phyloP scores from a whole-genome alignment of 495 filamentous ascomycete genomes.

The Neurospora discreta region DNA sequence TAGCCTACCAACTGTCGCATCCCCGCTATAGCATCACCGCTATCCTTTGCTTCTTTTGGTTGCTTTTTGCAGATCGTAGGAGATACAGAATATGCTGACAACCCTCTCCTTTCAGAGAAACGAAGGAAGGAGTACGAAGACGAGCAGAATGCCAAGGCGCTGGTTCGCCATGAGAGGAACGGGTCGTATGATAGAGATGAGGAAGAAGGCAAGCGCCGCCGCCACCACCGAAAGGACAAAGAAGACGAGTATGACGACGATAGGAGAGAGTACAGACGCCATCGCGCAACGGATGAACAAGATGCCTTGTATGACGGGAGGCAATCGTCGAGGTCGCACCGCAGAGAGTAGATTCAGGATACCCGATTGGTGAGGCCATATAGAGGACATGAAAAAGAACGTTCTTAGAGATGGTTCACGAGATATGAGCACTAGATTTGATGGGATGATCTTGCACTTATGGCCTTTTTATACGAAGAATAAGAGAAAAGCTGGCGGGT shows the following conservation, averaged over 20 bases:
- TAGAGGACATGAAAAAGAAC: background rate
- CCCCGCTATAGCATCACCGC: background rate
- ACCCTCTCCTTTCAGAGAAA: conserved; percentile 15
- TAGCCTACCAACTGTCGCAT: background rate
- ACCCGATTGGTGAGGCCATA: background rate
- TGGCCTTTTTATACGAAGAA: background rate
- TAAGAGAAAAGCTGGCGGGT: background rate
- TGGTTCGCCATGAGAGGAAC: conserved; percentile 7
- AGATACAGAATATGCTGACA: conserved; percentile 11
- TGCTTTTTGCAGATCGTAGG: background rate
- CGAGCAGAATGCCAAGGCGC: conserved; percentile 12
- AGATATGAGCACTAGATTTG: background rate
- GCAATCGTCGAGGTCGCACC: background rate
- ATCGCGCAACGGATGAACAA: background rate
- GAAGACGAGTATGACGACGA: conserved; percentile 5
- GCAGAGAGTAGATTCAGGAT: background rate
- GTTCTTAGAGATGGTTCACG: background rate
- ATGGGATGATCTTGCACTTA: background rate
- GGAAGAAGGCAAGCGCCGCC: conserved; percentile 4
- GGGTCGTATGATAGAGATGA: conserved; percentile 6
- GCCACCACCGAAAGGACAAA: conserved; percentile 11
- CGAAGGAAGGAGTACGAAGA: conserved; percentile 27
- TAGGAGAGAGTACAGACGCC: background rate
- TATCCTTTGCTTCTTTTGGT: background rate
- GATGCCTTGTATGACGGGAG: background rate